Evolutionary conservation across 331 rosid species (phyloP), one percentile per base, ranked within the genome.

Genomic region (Quercus lobata): DNA sequence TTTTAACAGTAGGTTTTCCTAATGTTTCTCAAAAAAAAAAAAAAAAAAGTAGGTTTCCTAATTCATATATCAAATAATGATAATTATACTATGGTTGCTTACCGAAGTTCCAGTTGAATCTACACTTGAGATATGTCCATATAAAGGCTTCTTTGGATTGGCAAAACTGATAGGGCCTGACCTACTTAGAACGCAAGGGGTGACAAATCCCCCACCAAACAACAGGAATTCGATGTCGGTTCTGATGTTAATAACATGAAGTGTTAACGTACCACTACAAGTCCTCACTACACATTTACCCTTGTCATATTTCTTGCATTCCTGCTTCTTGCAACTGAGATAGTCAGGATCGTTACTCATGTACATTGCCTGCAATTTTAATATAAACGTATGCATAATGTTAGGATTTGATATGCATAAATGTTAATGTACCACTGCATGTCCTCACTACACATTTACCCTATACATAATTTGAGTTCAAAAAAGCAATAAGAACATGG

Each of bases 221-320:
- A 91, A 85, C 76, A 88, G 92, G 6, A 92, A 94, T 55, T 88
- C 92, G 18, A 94, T 90, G 86, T 94, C 91, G 5, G 91, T 94
- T 83, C 97, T 80, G 61, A 94, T 87, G 90, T 94, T 94, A 77
- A 94, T 69, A 2, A 92, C 94, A 79, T 94, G 98, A 76, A 94
- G 92, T 69, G 86, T 41, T 75, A 94, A 25, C 19, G 94, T 63
- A 44, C 95, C 97, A 75, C 82, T 84, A 79, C 97, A 92, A 5
- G 91, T 89, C 41, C 72, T 61, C 10, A 41, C 75, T 54, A 2
- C 12, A 57, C 97, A 91, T 35, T 53, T 72, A 12, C 90, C 88
- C n/a, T 79, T 74, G 1, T 3, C 15, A 1, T 63, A 7, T 54
- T 75, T 27, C 72, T 77, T 73, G 88, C 98, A 89, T 65, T 88